Base-by-base conservation (phyloP, 768 basidiomycete genomes). In the Dioszegia aurantiaca region DNA sequence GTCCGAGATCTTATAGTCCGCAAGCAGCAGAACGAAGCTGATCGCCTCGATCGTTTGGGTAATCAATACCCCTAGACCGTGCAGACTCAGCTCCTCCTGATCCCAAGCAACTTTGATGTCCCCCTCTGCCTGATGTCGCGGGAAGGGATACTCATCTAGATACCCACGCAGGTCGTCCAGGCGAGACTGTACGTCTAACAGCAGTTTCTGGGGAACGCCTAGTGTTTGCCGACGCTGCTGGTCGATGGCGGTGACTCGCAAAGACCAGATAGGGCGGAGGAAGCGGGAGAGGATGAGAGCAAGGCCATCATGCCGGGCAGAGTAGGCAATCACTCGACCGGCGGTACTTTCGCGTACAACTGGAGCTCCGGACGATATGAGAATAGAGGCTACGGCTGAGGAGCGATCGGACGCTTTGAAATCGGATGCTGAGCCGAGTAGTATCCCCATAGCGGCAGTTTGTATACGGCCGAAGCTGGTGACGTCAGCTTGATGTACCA, bases 1-100 rank as follows among this genome's bases (percentile, higher is more conserved):
- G 61, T 94, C 90, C 17, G 87, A 84, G 23, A 98, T 80, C 56
- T 85, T 84, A 78, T 97, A 94, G 70, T 99, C 95, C 66, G 85
- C 90, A 49, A 98, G 80, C 19, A 98, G 84, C 26, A 98, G 81
- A 51, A 98, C 81, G 76, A 98, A 99, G 0, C 91, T 90, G 56
- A 98, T 84, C 0, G 90, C 95, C 77, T 99, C 95, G 47, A 97
- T 89, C 4, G 90, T 86, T 69, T 93, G 85, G 10, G 83, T 83
- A 44, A 98, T 79, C 43, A 99, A 82, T 19, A 82, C 78, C 14
- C 59, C 45, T 17, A 76, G 43, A 3, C 63, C 69, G 40, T 68
- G 61, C 19, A 76, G 51, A 11, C 73, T 73, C 42, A 69, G 55
- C 57, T 72, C 71, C 51, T 76, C 75, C 30, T 69, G 68, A 39